Percentiles rank a stretch among this genome's conserved stretches.
These are phyloP conservation scores for Lobosporangium transversale DNA, from an alignment of 192 early-diverging fungal species.

Conservation along the genomic window DNA sequence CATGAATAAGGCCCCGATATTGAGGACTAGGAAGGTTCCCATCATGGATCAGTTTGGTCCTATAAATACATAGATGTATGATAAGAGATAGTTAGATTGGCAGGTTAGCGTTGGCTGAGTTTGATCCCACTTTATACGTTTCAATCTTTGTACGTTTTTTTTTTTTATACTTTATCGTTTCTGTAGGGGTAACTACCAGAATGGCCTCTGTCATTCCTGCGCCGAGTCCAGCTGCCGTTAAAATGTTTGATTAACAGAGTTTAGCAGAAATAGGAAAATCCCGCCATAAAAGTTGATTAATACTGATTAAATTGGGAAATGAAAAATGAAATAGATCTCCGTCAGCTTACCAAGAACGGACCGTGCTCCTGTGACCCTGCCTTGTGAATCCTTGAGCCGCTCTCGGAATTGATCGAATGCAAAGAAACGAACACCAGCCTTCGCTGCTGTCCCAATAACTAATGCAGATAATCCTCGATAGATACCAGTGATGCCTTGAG, in stretches of 20 bases:
- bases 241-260: neutral
- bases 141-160: neutral
- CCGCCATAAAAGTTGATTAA: neutral
- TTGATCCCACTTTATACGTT: neutral
- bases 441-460: slow-evolving; percentile 89
- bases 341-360: slow-evolving; percentile 69
- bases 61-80: slow-evolving; percentile 19
- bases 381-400: slow-evolving; percentile 72
- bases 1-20: slow-evolving; percentile 84
- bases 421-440: slow-evolving; percentile 93
- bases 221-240: slow-evolving; percentile 82
- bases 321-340: too few species aligned
- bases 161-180: slow-evolving; percentile 84
- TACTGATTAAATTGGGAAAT: neutral
- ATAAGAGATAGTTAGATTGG: neutral
- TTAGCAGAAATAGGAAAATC: neutral
- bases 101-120: too few species aligned
- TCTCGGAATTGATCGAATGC: slow-evolving; percentile 88
- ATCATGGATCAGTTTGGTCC: slow-evolving; percentile 94
- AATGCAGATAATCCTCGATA: slow-evolving; percentile 91
- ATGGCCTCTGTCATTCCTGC: slow-evolving; percentile 90
- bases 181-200: slow-evolving; percentile 88
- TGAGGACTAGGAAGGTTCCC: slow-evolving; percentile 72
- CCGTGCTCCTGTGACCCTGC: slow-evolving; percentile 68
- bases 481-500: slow-evolving; percentile 77